Percentiles rank a stretch among this genome's conserved stretches.
Evolutionary conservation across 768 basidiomycete species (phyloP).

Genomic region (Pleurotus citrinopileatus): DNA sequence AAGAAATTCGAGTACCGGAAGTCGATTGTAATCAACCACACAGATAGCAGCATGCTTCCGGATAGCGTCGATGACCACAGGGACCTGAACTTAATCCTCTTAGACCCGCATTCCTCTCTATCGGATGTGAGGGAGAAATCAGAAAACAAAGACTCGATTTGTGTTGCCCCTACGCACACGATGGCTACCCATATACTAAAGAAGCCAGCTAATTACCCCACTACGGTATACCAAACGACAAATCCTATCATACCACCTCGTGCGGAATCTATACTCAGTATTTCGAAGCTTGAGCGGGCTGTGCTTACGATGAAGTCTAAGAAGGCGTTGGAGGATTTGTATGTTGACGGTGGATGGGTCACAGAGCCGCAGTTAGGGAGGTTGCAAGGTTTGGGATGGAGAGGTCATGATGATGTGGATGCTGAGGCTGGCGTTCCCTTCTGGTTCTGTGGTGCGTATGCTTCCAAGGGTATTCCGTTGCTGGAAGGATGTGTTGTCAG

Average conservation of each 20-base stretch:
- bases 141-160: conserved; percentile 17
- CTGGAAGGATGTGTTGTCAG: conserved; percentile 80
- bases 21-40: conserved; percentile 70
- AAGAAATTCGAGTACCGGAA: conserved; percentile 49
- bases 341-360: conserved; percentile 29
- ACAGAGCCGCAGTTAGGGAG: conserved; percentile 38
- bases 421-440: conserved; percentile 38
- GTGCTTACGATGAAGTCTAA: conserved; percentile 51
- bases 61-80: conserved; percentile 44
- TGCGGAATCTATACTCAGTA: conserved; percentile 47
- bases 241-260: conserved; percentile 62
- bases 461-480: conserved; percentile 69
- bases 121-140: conserved; percentile 1
- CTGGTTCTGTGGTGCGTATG: conserved; percentile 75
- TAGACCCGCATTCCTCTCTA: conserved; percentile 8
- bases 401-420: conserved; percentile 16
- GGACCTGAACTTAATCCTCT: conserved; percentile 54
- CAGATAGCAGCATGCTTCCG: conserved; percentile 58
- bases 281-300: conserved; percentile 62
- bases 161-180: conserved; percentile 48
- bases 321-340: conserved; percentile 45
- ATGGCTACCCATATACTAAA: conserved; percentile 70
- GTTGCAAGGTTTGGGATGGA: conserved; percentile 49
- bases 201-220: conserved; percentile 31
- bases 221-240: conserved; percentile 62